Conservation (phyloP, 352 stramenopile species). For the Phytophthora fragariae region DNA sequence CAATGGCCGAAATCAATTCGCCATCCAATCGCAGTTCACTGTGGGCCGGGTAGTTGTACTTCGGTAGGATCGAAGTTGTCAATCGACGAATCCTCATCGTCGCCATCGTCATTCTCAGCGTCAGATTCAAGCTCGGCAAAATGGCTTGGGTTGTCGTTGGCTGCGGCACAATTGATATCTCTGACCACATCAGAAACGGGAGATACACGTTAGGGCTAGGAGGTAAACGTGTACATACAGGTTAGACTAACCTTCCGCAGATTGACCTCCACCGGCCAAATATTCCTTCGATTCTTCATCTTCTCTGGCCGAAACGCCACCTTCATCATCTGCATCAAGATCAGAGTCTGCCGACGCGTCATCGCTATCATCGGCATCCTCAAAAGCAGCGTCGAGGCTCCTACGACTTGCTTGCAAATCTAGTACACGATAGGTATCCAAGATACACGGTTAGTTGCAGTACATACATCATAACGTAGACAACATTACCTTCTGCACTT, state of each 20-base stretch:
- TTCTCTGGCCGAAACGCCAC: too few relatives aligned
- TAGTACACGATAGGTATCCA: not conserved
- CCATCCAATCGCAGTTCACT: not conserved
- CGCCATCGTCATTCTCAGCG: not conserved
- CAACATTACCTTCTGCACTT: not conserved
- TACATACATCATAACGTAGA: not conserved
- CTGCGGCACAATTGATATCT: not conserved
- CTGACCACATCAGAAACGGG: not conserved
- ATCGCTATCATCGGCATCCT: not conserved
- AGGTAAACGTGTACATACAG: not conserved
- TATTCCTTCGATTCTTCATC: not conserved
- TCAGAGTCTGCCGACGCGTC: not conserved
- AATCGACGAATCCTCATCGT: not conserved
- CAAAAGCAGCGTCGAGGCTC: not conserved
- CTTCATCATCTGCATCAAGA: not conserved
- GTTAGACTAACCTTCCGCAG: not conserved
- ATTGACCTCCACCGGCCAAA: not conserved
- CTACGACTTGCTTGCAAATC: not conserved
- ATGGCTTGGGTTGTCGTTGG: not conserved
- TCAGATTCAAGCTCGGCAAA: not conserved
- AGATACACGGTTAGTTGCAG: not conserved
- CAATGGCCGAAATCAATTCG: not conserved
- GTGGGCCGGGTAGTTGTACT: not conserved
- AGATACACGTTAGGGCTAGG: not conserved
- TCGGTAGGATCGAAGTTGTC: not conserved